phyloP scores from a whole-genome alignment of 2,329 filamentous ascomycete species.

The Cercospora janseana region DNA sequence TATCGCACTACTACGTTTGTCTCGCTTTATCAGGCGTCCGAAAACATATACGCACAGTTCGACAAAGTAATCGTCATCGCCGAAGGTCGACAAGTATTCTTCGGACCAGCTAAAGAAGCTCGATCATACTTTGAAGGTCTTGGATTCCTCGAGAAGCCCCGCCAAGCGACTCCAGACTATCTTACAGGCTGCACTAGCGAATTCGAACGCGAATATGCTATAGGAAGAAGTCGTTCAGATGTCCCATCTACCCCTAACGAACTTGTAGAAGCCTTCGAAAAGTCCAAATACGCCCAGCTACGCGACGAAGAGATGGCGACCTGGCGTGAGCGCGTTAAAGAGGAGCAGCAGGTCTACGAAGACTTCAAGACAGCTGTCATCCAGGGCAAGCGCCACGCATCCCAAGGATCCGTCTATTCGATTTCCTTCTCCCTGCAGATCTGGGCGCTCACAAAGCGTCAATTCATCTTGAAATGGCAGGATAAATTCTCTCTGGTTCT shows the following conservation, averaged over 20 bases:
- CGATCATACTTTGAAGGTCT: constrained; percentile 72
- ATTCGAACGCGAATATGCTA: constrained; percentile 73
- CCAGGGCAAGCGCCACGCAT: constrained; percentile 74
- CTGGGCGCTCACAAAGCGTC: constrained; percentile 78
- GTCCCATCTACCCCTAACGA: constrained; percentile 67
- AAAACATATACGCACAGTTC: constrained; percentile 75
- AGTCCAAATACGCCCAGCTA: constrained; percentile 59
- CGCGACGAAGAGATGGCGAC: constrained; percentile 65
- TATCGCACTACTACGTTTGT: constrained; percentile 83
- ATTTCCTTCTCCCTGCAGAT: constrained; percentile 81
- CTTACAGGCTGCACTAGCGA: constrained; percentile 78
- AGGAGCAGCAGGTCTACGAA: constrained; percentile 66
- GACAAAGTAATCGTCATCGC: constrained; percentile 85
- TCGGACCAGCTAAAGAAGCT: constrained; percentile 66
- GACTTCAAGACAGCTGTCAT: constrained; percentile 73
- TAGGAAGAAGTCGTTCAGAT: constrained; percentile 63
- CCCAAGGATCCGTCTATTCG: constrained; percentile 73
- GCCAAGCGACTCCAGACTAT: constrained; percentile 79
- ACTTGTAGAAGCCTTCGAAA: constrained; percentile 67
- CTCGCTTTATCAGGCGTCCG: constrained; percentile 79
- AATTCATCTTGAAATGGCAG: constrained; percentile 82
- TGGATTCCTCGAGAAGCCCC: constrained; percentile 70
- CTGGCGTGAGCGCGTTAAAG: constrained; percentile 64
- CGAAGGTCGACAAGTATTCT: constrained; percentile 71
- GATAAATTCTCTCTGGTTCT: constrained; percentile 75